Evolutionary conservation across 1,284 basidiomycete genomes (phyloP).

Genomic region (Filobasidium uniguttulatum): DNA sequence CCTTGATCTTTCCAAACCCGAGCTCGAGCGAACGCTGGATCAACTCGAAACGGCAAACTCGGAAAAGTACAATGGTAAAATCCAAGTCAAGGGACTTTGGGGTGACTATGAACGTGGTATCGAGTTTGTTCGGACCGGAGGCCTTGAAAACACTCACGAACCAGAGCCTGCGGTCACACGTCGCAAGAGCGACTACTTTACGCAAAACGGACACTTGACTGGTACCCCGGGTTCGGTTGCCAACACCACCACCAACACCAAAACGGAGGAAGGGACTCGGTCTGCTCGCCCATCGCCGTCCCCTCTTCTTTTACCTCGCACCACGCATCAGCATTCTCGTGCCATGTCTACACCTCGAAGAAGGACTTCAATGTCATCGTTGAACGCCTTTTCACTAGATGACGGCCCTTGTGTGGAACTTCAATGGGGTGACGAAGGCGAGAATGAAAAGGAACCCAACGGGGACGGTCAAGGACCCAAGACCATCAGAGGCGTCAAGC

Average conservation of each 20-base stretch:
- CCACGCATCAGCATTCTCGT: background rate
- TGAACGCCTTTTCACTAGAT: conserved; percentile 10
- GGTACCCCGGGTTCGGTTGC: conserved; percentile 33
- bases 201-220: background rate
- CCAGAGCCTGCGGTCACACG: conserved; percentile 6
- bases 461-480: conserved; percentile 9
- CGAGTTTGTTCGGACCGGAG: conserved; percentile 40
- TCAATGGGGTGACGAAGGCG: conserved; percentile 21
- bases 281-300: background rate
- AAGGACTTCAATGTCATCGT: conserved; percentile 8
- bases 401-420: conserved; percentile 24
- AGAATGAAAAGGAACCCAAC: conserved; percentile 4
- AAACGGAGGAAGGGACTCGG: conserved; percentile 27
- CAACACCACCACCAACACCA: conserved; percentile 38
- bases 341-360: background rate
- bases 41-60: conserved; percentile 57
- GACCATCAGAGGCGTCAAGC: conserved; percentile 51
- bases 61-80: conserved; percentile 50
- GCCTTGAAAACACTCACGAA: conserved; percentile 22
- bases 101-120: conserved; percentile 76
- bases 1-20: conserved; percentile 76
- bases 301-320: background rate
- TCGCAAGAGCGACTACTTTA: conserved; percentile 14
- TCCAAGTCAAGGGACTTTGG: conserved; percentile 66
- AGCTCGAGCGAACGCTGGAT: conserved; percentile 66